Conservation (phyloP, 1,284 basidiomycete genomes). For the Earliella scabrosa region DNA sequence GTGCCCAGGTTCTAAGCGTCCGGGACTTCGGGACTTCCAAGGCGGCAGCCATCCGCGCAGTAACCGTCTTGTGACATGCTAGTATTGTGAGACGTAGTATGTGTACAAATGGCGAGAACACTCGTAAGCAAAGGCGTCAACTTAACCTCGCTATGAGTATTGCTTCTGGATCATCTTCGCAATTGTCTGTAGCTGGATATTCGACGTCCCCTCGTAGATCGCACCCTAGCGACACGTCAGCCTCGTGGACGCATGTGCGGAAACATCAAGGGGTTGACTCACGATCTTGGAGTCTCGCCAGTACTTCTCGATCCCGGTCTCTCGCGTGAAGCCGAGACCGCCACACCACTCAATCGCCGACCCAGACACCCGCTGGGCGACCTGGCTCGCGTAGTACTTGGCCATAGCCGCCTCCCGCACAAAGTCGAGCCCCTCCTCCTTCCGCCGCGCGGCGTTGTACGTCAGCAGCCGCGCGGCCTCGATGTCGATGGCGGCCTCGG, state of each 20-base stretch:
- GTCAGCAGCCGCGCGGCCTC: constrained; percentile 93
- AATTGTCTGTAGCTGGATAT: constrained; percentile 97
- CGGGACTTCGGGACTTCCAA: too few relatives aligned
- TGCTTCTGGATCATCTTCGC: constrained; percentile 90
- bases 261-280: constrained; percentile 37
- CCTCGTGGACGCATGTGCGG: too few relatives aligned
- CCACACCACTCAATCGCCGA: constrained; percentile 97
- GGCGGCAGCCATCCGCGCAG: too few relatives aligned
- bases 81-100: neutral
- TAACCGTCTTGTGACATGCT: too few relatives aligned
- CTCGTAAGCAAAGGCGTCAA: neutral
- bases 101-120: neutral
- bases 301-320: constrained; percentile 94
- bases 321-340: constrained; percentile 93
- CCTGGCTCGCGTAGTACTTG: constrained; percentile 87
- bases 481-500: constrained; percentile 86
- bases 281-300: constrained; percentile 97
- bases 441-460: constrained; percentile 94
- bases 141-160: constrained; percentile 48
- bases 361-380: constrained; percentile 90
- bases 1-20: too few relatives aligned
- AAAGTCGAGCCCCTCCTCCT: constrained; percentile 90
- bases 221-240: constrained; percentile 60
- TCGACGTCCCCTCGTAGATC: constrained; percentile 95
- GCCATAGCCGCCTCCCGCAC: constrained; percentile 97